Evolutionary conservation across 2,329 filamentous ascomycete genomes (phyloP), one percentile per base, ranked within the genome.

Genomic region (Aurifilum marmelostoma): DNA sequence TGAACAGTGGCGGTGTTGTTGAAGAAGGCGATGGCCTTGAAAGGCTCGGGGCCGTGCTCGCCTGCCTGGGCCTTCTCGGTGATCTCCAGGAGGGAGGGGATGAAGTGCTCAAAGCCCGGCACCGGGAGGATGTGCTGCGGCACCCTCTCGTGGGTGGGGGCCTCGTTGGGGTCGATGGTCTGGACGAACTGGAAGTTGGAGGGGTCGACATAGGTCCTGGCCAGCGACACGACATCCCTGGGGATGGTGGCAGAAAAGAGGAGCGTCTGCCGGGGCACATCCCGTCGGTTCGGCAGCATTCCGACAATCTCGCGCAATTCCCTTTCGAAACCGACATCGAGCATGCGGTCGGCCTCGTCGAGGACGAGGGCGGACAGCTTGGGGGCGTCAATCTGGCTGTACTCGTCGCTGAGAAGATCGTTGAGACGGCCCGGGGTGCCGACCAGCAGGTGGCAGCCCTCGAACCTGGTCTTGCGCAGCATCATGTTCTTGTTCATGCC

Each of bases 1-100:
- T 89, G 84, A 59, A 94, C 92, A 72, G 91, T 85, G 32, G 88
- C 87, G 0, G 92, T 97, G 29, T 91, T 93, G 75, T 92, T 92
- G 78, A 95, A 91, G 82, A 97, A 99, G 56, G 97, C 83, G 70
- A 99, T 97, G n/a, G 93, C 93, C 85, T 99, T 99, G 87, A 98
- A 97, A 0, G 93, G 92, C 21, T 79, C 79, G 3, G 71, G 75
- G 4, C 78, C 77, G 1, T 74, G 78, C 71, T 83, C 80, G 71
- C 79, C 75, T 1, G 69, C 47, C 72, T 78, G 74, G 1, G 72
- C 74, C 47, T 86, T 85, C 67, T 89, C 82, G 61, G 90, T 82
- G 65, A 97, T 85, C 79, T 98, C 94, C 66, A 96, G 84, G 27
- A 98, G 78, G 2, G 91, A 81, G 21, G 96, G 93, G 71, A 93